Percentiles rank a stretch among this genome's conserved stretches.
Evolutionary conservation across 179 eudicot genomes (phyloP).

Genomic region (Beta macrorhiza): DNA sequence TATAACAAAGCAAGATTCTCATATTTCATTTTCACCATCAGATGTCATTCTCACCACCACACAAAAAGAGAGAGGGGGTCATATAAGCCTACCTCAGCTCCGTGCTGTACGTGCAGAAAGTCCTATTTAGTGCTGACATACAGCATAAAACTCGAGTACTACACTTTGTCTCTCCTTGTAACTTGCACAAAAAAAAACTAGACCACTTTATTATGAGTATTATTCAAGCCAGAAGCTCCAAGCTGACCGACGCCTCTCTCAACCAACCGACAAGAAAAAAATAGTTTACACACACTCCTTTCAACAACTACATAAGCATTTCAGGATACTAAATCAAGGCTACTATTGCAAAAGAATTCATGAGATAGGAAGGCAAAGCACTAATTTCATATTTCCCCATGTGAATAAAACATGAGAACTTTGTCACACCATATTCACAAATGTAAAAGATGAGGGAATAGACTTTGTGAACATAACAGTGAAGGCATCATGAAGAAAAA

Average conservation of each 20-base stretch:
- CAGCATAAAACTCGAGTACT: not conserved
- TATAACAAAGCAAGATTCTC: not conserved
- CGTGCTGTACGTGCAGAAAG: not conserved
- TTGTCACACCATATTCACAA: not conserved
- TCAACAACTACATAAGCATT: not conserved
- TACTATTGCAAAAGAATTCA: not conserved
- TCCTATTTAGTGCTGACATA: not conserved
- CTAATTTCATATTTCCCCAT: not conserved
- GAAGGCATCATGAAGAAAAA: not conserved
- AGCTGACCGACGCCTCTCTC: too few species aligned
- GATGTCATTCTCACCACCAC: constrained; percentile 1
- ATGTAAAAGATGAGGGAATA: not conserved
- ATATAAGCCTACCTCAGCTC: constrained; percentile 2
- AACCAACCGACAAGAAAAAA: not conserved
- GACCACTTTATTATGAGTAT: constrained; percentile 9
- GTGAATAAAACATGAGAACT: not conserved
- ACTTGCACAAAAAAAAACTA: not conserved
- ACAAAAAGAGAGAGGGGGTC: not conserved
- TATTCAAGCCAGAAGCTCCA: constrained; percentile 7
- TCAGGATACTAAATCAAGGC: not conserved
- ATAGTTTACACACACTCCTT: not conserved
- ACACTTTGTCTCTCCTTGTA: not conserved
- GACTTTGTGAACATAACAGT: not conserved
- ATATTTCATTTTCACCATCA: constrained; percentile 13
- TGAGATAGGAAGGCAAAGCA: not conserved